phyloP scores from a whole-genome alignment of 176 grass and related monocot genomes.

The Microstegium vimineum region DNA sequence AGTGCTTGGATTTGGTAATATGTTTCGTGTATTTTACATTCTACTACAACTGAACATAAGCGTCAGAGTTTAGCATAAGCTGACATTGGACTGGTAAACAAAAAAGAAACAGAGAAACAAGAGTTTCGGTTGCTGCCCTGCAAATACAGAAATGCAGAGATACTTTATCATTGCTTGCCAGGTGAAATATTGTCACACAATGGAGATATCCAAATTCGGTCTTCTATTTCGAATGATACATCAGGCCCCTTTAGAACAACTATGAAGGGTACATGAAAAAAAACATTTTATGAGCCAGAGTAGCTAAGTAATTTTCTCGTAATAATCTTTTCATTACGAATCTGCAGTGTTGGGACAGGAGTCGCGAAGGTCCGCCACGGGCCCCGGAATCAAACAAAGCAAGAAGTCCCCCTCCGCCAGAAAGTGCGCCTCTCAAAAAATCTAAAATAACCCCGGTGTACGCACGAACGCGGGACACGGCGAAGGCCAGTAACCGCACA shows the following conservation, averaged over 20 bases:
- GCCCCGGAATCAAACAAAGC: too few species aligned
- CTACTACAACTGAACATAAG: not conserved
- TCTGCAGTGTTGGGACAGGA: too few species aligned
- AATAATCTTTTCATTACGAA: too few species aligned
- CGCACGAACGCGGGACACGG: too few species aligned
- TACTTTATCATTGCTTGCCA: not conserved
- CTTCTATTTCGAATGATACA: slow-evolving; percentile 25
- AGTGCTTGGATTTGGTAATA: not conserved
- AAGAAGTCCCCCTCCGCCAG: too few species aligned
- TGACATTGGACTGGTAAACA: not conserved
- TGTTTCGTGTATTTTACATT: not conserved
- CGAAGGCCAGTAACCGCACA: too few species aligned
- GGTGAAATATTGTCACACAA: not conserved
- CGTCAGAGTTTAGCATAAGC: not conserved
- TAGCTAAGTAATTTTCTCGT: slow-evolving; percentile 26
- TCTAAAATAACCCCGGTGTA: too few species aligned
- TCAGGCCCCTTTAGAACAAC: slow-evolving; percentile 17
- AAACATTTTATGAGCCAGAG: slow-evolving; percentile 2
- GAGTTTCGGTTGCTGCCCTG: not conserved
- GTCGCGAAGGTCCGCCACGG: too few species aligned
- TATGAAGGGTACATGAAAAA: slow-evolving; percentile 15
- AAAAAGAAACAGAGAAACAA: not conserved
- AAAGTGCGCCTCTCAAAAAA: too few species aligned
- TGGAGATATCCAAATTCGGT: not conserved
- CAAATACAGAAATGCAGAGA: not conserved